Conservation (phyloP, 2,329 filamentous ascomycete genomes). For the Fusarium scirpi region DNA sequence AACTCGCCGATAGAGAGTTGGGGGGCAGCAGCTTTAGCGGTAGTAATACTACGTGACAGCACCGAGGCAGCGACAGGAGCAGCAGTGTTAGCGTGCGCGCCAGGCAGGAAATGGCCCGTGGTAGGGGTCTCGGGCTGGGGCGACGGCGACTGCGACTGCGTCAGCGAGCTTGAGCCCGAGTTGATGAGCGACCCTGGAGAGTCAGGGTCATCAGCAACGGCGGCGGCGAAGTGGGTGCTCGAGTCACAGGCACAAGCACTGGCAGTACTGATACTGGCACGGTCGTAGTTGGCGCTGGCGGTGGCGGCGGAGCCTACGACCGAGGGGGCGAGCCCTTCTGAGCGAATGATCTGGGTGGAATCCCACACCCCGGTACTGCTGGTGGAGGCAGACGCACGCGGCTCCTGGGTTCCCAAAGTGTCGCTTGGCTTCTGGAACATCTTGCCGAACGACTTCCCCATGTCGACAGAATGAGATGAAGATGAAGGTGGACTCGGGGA, state of each 20-base stretch:
- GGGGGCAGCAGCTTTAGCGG: slow-evolving; percentile 41
- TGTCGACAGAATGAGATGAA: slow-evolving; percentile 2
- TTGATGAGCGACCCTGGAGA: slow-evolving; percentile 51
- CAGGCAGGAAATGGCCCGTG: slow-evolving; percentile 45
- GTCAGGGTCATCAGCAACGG: slow-evolving; percentile 48
- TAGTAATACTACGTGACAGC: slow-evolving; percentile 42
- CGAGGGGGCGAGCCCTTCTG: slow-evolving; percentile 41
- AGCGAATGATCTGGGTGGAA: slow-evolving; percentile 35
- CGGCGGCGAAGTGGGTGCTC: slow-evolving; percentile 43
- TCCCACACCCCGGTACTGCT: slow-evolving; percentile 32
- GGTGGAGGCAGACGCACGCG: slow-evolving; percentile 40
- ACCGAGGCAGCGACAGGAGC: slow-evolving; percentile 44
- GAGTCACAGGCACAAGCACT: slow-evolving; percentile 39
- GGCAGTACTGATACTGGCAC: slow-evolving; percentile 11
- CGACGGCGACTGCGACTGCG: slow-evolving; percentile 53
- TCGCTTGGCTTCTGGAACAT: slow-evolving; percentile 44
- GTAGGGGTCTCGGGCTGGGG: slow-evolving; percentile 53
- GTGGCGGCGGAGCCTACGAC: slow-evolving; percentile 43
- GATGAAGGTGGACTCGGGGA: slow-evolving; percentile 7
- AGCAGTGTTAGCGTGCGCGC: slow-evolving; percentile 47
- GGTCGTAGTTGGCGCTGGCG: slow-evolving; percentile 39
- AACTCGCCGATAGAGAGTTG: slow-evolving; percentile 33
- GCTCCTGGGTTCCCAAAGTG: slow-evolving; percentile 39
- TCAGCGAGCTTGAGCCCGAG: slow-evolving; percentile 52
- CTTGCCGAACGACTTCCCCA: slow-evolving; percentile 20